A percentile compares a stretch with the other conserved stretches of the same genome.
Conservation (phyloP, 805 yeast genomes). For the Cyberlindnera euphorbiae region DNA sequence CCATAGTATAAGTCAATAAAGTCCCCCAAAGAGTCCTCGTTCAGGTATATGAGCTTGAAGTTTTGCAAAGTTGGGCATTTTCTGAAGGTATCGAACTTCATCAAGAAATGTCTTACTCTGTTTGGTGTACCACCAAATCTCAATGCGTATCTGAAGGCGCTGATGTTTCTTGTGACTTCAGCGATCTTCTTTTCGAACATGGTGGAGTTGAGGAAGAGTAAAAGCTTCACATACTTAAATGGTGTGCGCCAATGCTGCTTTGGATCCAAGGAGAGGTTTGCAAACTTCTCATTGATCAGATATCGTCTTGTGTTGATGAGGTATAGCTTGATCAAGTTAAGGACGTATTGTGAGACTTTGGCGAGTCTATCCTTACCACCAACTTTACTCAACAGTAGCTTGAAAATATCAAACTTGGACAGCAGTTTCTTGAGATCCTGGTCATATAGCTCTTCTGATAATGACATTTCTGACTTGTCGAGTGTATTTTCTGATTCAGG, state of each 20-base stretch:
- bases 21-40: constrained; percentile 45
- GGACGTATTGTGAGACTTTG: constrained; percentile 53
- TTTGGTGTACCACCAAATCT: constrained; percentile 71
- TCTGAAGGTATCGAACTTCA: constrained; percentile 18
- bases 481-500: constrained; percentile 1
- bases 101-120: constrained; percentile 33
- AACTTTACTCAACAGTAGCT: constrained; percentile 48
- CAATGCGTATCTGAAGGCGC: constrained; percentile 59
- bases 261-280: constrained; percentile 25
- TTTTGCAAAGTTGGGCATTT: constrained; percentile 12
- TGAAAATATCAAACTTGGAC: constrained; percentile 37
- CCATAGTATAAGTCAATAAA: constrained; percentile 57
- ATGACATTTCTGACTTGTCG: constrained; percentile 8
- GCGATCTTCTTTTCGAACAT: constrained; percentile 31
- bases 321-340: constrained; percentile 48
- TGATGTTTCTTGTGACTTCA: constrained; percentile 44
- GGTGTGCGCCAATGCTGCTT: constrained; percentile 23
- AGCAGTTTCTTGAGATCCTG: constrained; percentile 7
- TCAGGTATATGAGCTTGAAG: constrained; percentile 32
- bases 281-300: constrained; percentile 26
- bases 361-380: constrained; percentile 72
- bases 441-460: constrained; percentile 11
- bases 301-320: constrained; percentile 36
- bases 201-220: constrained; percentile 27
- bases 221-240: constrained; percentile 21